Evolutionary conservation across 2,329 filamentous ascomycete genomes (phyloP).

Genomic region (Dactylellina haptotyla): DNA sequence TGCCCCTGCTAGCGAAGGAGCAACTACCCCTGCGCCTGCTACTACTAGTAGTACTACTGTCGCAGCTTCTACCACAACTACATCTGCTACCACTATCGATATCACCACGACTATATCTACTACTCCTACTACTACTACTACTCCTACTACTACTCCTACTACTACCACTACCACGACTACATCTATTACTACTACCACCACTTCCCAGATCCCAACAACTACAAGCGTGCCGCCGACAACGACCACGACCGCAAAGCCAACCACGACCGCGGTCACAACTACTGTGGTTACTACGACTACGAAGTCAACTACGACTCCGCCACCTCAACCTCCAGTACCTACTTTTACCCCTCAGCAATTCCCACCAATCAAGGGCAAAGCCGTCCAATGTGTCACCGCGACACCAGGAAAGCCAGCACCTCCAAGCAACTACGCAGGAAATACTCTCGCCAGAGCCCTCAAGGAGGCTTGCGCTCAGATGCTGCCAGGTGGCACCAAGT

Average conservation of each 20-base stretch:
- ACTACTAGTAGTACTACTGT: background rate
- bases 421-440: background rate
- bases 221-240: background rate
- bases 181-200: background rate
- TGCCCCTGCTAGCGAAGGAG: background rate
- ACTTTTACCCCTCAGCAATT: constrained; percentile 4
- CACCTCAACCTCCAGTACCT: background rate
- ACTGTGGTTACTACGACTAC: background rate
- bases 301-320: background rate
- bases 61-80: background rate
- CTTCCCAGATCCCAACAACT: background rate
- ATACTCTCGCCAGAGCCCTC: background rate
- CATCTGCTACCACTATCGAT: background rate
- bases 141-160: background rate
- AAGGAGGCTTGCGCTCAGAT: background rate
- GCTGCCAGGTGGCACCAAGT: background rate
- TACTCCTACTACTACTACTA: background rate
- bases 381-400: background rate
- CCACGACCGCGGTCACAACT: background rate
- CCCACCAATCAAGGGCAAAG: background rate
- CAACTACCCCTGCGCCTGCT: background rate
- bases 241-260: background rate
- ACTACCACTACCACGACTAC: background rate
- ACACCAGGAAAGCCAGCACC: background rate
- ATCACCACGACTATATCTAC: background rate